A percentile compares a stretch with the other conserved stretches of the same genome.
Evolutionary conservation across 2,329 filamentous ascomycete genomes (phyloP).

Genomic region (Dactylonectria estremocensis): DNA sequence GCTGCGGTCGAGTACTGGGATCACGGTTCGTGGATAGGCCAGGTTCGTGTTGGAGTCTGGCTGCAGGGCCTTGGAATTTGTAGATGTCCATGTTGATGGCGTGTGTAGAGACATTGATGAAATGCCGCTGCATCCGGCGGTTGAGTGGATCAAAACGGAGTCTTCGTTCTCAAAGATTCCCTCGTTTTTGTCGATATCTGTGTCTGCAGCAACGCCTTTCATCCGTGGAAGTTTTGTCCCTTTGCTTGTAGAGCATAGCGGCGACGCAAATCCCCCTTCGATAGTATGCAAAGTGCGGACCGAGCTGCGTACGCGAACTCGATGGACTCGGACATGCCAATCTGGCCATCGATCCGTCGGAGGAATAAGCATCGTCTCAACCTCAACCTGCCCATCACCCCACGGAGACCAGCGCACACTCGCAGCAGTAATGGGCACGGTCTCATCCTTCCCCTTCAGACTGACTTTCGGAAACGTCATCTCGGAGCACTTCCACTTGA

Average conservation of each 20-base stretch:
- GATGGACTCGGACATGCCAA: constrained; percentile 52
- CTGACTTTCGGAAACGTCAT: neutral
- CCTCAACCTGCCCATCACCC: constrained; percentile 44
- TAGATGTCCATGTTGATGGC: neutral
- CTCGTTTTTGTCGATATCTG: neutral
- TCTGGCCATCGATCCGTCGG: constrained; percentile 53
- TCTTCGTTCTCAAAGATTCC: neutral
- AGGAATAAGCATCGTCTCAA: constrained; percentile 50
- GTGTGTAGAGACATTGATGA: neutral
- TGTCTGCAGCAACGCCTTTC: neutral
- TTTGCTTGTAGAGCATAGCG: constrained; percentile 1
- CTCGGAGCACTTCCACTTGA: constrained; percentile 48
- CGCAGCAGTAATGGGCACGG: neutral
- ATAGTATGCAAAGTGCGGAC: constrained; percentile 28
- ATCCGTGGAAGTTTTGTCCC: constrained; percentile 21
- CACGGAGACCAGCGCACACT: constrained; percentile 45
- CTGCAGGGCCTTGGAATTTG: constrained; percentile 29
- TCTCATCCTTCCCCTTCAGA: fast-evolving
- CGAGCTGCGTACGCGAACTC: neutral
- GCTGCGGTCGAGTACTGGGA: constrained; percentile 27
- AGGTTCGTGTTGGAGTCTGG: constrained; percentile 42
- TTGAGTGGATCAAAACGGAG: constrained; percentile 27
- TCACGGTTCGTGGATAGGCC: constrained; percentile 34
- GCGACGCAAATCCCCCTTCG: constrained; percentile 41
- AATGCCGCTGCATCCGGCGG: constrained; percentile 34